These are phyloP conservation scores for Solanum microdontum DNA, from an alignment of 257 asterid genomes.

Conservation along the genomic window DNA sequence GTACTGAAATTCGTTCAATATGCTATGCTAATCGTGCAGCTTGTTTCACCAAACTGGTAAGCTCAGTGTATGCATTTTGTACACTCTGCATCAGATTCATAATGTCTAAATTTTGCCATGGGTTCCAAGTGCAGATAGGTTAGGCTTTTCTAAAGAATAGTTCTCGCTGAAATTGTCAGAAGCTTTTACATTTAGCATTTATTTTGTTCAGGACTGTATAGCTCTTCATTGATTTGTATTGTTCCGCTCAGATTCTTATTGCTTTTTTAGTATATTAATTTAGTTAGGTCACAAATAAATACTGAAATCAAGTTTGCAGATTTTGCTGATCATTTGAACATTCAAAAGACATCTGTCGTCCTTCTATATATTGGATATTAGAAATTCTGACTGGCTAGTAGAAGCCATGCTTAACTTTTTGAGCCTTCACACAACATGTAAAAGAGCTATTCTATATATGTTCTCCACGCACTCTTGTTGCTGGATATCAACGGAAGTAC, in stretches of 20 bases:
- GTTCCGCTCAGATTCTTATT: neutral
- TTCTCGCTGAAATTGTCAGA: neutral
- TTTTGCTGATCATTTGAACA: neutral
- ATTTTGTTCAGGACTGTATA: neutral
- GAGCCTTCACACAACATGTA: neutral
- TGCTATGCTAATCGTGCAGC: slow-evolving; percentile 85
- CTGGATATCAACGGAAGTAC: neutral
- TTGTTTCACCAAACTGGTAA: slow-evolving; percentile 80
- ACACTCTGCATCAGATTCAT: neutral
- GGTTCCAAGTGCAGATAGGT: neutral
- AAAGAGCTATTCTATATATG: neutral
- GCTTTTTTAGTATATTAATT: neutral
- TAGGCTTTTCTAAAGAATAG: neutral
- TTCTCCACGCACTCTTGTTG: neutral
- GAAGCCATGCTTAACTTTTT: neutral
- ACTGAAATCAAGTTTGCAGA: neutral
- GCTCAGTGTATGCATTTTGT: neutral
- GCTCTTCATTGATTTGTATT: neutral
- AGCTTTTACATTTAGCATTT: neutral
- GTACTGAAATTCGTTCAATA: slow-evolving; percentile 59
- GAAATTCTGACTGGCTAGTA: neutral
- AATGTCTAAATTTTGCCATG: neutral
- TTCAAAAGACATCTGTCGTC: neutral
- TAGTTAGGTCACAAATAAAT: neutral
- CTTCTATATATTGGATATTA: neutral